Percentiles rank a stretch among this genome's conserved stretches.
Conservation (phyloP, 177 flowering plant species). For the Vitis hybrid region DNA sequence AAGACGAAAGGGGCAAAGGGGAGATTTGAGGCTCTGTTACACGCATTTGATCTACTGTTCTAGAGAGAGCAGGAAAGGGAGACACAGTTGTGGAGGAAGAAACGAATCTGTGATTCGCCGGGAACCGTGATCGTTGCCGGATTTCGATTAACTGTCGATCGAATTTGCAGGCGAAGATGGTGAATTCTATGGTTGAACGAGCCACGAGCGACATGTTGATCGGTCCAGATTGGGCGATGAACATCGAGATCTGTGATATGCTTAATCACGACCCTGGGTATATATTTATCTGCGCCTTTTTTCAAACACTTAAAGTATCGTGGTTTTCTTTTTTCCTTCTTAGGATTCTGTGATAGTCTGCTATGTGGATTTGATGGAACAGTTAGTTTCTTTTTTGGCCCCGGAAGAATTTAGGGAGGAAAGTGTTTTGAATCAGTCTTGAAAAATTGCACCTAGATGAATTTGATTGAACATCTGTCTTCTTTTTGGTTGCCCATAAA, state of each 20-base stretch:
- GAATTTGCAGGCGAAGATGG: conserved; percentile 48
- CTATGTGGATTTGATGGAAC: not conserved
- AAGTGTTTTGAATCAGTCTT: too few relatives aligned
- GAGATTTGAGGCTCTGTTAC: too few relatives aligned
- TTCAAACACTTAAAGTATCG: not conserved
- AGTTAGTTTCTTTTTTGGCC: not conserved
- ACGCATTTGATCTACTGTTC: too few relatives aligned
- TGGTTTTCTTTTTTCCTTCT: conserved; percentile 1
- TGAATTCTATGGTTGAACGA: conserved; percentile 87
- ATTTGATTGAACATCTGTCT: not conserved
- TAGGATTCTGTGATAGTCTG: not conserved
- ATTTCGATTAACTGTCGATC: not conserved
- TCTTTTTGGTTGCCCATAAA: not conserved
- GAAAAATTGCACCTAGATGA: not conserved
- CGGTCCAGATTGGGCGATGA: conserved; percentile 99
- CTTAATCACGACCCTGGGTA: conserved; percentile 91
- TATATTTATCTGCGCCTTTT: not conserved
- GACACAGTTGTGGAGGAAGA: not conserved
- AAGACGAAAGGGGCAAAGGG: too few relatives aligned
- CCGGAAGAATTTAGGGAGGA: too few relatives aligned
- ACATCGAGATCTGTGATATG: conserved; percentile 95
- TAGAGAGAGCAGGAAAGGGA: conserved; percentile 5
- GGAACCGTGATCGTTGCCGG: conserved; percentile 1
- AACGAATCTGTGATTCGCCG: conserved; percentile 7
- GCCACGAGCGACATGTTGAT: conserved; percentile 95